phyloP scores from a whole-genome alignment of 352 stramenopile species.

The Plasmopara halstedii region DNA sequence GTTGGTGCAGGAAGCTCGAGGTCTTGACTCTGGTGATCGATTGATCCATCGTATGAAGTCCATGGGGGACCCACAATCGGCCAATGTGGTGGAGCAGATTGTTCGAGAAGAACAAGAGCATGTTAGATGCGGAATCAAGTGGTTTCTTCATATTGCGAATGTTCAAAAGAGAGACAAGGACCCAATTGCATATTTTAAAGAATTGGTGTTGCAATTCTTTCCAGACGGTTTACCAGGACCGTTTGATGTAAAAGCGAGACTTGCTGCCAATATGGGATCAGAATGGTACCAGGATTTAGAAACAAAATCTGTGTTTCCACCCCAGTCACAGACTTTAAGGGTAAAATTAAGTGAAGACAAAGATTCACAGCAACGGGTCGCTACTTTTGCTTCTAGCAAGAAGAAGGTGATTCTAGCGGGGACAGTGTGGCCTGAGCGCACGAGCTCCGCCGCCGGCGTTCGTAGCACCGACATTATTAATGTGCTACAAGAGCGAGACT shows the following conservation, averaged over 20 bases:
- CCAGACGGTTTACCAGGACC: constrained; percentile 67
- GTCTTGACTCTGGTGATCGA: constrained; percentile 65
- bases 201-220: constrained; percentile 72
- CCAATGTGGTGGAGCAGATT: constrained; percentile 64
- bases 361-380: constrained; percentile 12
- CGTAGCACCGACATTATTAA: constrained; percentile 71
- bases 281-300: constrained; percentile 73
- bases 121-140: constrained; percentile 71
- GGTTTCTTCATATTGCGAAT: constrained; percentile 54
- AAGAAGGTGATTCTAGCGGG: constrained; percentile 64
- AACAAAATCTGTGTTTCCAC: constrained; percentile 24
- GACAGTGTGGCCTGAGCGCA: constrained; percentile 81
- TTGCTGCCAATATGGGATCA: constrained; percentile 59
- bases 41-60: constrained; percentile 70
- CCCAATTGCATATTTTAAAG: constrained; percentile 66
- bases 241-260: constrained; percentile 63
- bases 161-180: constrained; percentile 27
- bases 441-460: constrained; percentile 82
- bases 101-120: constrained; percentile 74
- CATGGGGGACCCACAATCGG: constrained; percentile 56
- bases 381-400: constrained; percentile 45
- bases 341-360: neutral
- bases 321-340: neutral
- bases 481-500: constrained; percentile 55
- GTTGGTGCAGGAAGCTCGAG: constrained; percentile 73